Conservation (phyloP, 345 rosid species). For the Trapa incisa region DNA sequence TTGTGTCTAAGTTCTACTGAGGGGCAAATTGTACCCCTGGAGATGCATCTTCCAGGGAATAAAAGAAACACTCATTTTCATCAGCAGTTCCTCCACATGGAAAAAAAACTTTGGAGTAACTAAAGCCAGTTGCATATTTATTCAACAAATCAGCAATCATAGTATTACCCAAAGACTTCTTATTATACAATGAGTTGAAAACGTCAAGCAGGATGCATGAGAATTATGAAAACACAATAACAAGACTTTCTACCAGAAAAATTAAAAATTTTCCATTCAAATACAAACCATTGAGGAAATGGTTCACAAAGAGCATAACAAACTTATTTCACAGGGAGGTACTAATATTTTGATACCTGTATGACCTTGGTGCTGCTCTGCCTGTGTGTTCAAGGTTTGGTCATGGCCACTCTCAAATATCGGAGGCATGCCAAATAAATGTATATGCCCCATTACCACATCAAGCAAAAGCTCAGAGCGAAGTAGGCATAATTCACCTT, state of each 20-base stretch:
- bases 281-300: background rate
- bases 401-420: slow-evolving; percentile 50
- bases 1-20: slow-evolving; percentile 48
- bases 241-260: background rate
- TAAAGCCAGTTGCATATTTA: background rate
- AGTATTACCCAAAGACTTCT: background rate
- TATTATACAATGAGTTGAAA: background rate
- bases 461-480: slow-evolving; percentile 4
- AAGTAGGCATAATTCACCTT: background rate
- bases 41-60: slow-evolving; percentile 40
- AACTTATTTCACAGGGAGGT: background rate
- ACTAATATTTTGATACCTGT: slow-evolving; percentile 26
- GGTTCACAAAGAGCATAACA: background rate
- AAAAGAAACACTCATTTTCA: slow-evolving; percentile 37
- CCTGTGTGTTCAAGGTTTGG: slow-evolving; percentile 50
- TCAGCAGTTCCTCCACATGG: slow-evolving; percentile 40
- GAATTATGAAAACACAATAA: background rate
- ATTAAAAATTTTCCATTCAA: background rate
- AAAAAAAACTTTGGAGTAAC: slow-evolving; percentile 5
- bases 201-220: background rate
- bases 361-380: slow-evolving; percentile 42
- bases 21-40: slow-evolving; percentile 41
- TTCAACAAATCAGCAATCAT: background rate
- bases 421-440: slow-evolving; percentile 37
- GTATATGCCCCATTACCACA: slow-evolving; percentile 54